Evolutionary conservation across 352 stramenopile genomes (phyloP), one percentile per base, ranked within the genome.

Genomic region (Phytophthora pistaciae): DNA sequence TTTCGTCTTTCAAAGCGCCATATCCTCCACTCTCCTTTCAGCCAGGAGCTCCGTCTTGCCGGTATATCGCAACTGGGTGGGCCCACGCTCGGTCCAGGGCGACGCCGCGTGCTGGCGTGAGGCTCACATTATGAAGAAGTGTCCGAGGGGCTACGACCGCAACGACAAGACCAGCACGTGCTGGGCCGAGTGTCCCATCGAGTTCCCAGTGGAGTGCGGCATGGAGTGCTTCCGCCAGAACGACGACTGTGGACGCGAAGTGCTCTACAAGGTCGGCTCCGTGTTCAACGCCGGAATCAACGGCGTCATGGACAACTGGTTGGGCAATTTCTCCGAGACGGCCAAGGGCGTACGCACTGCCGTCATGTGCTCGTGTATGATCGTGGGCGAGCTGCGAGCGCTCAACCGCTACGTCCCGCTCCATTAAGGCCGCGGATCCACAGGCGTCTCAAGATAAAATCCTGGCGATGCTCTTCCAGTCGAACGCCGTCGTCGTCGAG

Each of bases 131-230:
- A 73, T 73, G 52, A 72, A 70, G 48, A 66, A 57, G 25, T 86
- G 79, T 48, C 72, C 75, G 8, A 21, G 50, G 1, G 71, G 74
- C 27, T 88, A 83, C 70, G 59, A 73, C 27, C 60, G 59, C n/a
- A 66, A 82, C 40, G 72, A 82, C 3, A 72, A 69, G 1, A 77
- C 77, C 31, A 82, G 70, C 25, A 87, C 81, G 10, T 89, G 81
- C 73, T 89, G 81, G 81, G 71, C 79, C 0, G 66, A 87, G 52
- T 90, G 82, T 36, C 82, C 82, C 0, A 63, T 82, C 3, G 72
- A 72, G 13, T 79, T 68, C 16, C 75, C 75, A 8, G 49, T 82
- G 8, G 57, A 65, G 29, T 82, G 75, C 46, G 75, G 71, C 31
- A 68, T 78, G 60, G 72, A 33, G 29, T 33, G 29, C 29, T 9